Evolutionary conservation across 2,329 filamentous ascomycete species (phyloP), one percentile per base, ranked within the genome.

Genomic region (Nemania diffusa): DNA sequence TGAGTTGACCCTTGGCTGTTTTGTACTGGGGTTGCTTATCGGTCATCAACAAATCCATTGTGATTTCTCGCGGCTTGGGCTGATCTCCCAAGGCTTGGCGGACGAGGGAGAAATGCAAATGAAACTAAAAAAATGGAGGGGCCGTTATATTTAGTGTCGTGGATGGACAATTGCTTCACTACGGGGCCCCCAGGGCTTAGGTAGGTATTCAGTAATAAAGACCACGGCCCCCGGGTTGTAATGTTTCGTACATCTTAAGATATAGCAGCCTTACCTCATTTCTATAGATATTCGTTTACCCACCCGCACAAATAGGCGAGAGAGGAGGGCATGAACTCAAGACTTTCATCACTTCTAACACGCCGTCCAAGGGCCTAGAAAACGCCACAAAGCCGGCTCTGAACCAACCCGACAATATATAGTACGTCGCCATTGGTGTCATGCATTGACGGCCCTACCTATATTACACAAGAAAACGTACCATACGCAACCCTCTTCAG

Each of bases 401-500:
- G 42, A 64, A 20, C 60, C 42, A 64, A 59, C 50, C 51, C 42
- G 37, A 59, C 44, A 6, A 24, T 32, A 27, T 27, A 62, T 27
- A 51, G 50, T 11, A 50, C 9, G 11, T 56, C 57, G 59, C 64
- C 51, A 52, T 57, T 22, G 46, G 62, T 26, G 55, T 57, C 22
- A 60, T 59, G 58, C 56, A 63, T 66, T 62, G 22, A 57, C 34
- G 53, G 50, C 61, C 42, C 46, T 57, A 53, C 64, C 53, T 63
- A 55, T 62, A 59, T 69, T 62, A 58, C 64, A 52, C 64, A 52
- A 60, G 64, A 64, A 66, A 51, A 70, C 52, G 13, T 42, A 27
- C 58, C 57, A 61, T 34, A 48, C 67, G 63, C 50, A 60, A 62
- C 53, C 66, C n/a, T 9, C 22, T 34, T 34, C 13, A 5, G 29